Evolutionary conservation across 2,329 filamentous ascomycete species (phyloP).

Genomic region (Sporothrix humicola): DNA sequence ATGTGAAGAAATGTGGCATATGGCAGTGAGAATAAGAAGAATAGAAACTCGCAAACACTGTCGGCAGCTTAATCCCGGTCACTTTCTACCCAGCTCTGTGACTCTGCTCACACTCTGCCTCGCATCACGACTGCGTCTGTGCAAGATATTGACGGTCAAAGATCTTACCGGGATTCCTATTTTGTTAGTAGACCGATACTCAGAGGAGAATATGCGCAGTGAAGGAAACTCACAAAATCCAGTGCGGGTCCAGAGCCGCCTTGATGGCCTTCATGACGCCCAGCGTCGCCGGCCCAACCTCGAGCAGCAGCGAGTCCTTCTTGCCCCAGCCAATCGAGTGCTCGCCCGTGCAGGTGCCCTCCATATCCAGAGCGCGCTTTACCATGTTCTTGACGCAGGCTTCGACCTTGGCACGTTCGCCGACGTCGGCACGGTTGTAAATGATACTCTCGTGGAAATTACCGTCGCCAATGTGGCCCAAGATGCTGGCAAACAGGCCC

Average conservation of each 20-base stretch:
- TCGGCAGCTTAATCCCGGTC: not conserved
- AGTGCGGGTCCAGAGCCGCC: conserved; percentile 78
- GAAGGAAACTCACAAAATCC: conserved; percentile 67
- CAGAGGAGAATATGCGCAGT: not conserved
- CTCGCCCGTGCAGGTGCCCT: conserved; percentile 89
- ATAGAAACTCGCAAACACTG: not conserved
- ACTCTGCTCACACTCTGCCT: no score
- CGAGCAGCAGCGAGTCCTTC: conserved; percentile 77
- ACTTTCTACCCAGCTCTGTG: not conserved
- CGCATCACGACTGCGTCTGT: not conserved
- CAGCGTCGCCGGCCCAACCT: conserved; percentile 80
- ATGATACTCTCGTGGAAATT: conserved; percentile 96
- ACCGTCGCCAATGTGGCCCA: conserved; percentile 90
- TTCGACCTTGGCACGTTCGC: conserved; percentile 77
- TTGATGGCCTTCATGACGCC: conserved; percentile 87
- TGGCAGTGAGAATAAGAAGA: not conserved
- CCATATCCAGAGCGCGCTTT: conserved; percentile 87
- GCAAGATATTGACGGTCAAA: conserved; percentile 64
- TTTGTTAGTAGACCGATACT: conserved; percentile 28
- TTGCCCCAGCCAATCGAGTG: conserved; percentile 87
- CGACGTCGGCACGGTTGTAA: conserved; percentile 73
- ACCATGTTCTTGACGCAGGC: conserved; percentile 89
- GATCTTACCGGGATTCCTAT: conserved; percentile 82
- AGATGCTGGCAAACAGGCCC: conserved; percentile 82
- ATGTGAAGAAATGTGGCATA: not conserved